Evolutionary conservation across 257 asterid genomes (phyloP).

Genomic region (Nyctanthes arbortristis): DNA sequence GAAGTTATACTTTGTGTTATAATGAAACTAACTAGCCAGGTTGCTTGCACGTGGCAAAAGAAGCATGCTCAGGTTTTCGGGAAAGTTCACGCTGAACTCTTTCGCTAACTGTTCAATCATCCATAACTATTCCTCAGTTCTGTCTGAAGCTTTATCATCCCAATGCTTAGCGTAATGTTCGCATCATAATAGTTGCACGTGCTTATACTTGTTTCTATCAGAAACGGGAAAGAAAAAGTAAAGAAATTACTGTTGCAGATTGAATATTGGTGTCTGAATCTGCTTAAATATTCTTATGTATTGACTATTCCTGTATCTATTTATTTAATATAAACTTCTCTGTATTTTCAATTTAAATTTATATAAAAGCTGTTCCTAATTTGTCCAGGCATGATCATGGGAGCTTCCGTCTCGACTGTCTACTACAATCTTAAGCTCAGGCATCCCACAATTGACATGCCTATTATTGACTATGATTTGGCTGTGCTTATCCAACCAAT

Average conservation of each 20-base stretch:
- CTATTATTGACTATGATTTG: conserved; percentile 90
- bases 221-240: background rate
- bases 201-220: too few species aligned
- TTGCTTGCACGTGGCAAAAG: background rate
- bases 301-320: background rate
- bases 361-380: conserved; percentile 17
- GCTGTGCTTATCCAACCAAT: conserved; percentile 97
- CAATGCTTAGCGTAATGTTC: background rate
- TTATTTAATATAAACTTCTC: background rate
- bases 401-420: conserved; percentile 87
- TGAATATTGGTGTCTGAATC: background rate
- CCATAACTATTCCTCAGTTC: background rate
- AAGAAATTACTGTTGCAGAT: background rate
- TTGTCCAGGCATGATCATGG: conserved; percentile 98
- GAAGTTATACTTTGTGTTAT: background rate
- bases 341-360: background rate
- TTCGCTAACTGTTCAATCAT: background rate
- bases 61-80: background rate
- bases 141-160: background rate
- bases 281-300: background rate
- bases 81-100: background rate
- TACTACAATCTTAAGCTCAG: conserved; percentile 87
- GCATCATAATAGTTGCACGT: background rate
- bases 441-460: conserved; percentile 94
- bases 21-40: background rate